Percentiles rank a stretch among this genome's conserved stretches.
Conservation (phyloP, 1,284 basidiomycete genomes). For the Ustilago xerochloae region DNA sequence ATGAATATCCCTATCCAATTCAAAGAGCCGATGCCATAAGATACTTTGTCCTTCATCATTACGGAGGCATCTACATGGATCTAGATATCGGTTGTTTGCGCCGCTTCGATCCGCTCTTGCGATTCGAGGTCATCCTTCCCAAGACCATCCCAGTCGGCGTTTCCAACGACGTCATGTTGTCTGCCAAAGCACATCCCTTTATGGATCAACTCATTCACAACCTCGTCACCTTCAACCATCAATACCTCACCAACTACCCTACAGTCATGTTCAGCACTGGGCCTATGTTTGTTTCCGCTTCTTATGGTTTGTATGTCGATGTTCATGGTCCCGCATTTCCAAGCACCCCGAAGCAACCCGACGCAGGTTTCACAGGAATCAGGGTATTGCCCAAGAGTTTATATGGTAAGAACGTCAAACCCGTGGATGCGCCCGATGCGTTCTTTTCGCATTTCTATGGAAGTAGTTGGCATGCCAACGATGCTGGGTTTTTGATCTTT, state of each 20-base stretch:
- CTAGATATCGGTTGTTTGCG: conserved; percentile 94
- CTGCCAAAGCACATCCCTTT: conserved; percentile 86
- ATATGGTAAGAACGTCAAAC: conserved; percentile 94
- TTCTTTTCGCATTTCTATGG: conserved; percentile 92
- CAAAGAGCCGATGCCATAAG: conserved; percentile 97
- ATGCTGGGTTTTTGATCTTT: conserved; percentile 68
- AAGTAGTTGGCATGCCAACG: conserved; percentile 80
- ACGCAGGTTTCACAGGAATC: conserved; percentile 72
- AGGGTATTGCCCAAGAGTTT: conserved; percentile 89
- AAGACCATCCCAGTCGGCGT: conserved; percentile 88
- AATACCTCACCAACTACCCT: conserved; percentile 93
- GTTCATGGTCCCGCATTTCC: conserved; percentile 87
- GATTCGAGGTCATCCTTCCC: conserved; percentile 89
- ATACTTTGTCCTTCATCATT: conserved; percentile 93
- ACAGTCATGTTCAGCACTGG: conserved; percentile 99
- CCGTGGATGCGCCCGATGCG: conserved; percentile 84
- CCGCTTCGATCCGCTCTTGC: conserved; percentile 87
- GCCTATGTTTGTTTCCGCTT: conserved; percentile 69
- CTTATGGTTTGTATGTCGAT: conserved; percentile 60
- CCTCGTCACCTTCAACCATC: conserved; percentile 90
- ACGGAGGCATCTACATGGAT: conserved; percentile 95
- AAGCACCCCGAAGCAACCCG: conserved; percentile 85
- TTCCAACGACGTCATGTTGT: conserved; percentile 96
- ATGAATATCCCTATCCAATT: conserved; percentile 90
- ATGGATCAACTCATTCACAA: conserved; percentile 91